Evolutionary conservation across 352 stramenopile genomes (phyloP).

Genomic region (Phytophthora sp.): DNA sequence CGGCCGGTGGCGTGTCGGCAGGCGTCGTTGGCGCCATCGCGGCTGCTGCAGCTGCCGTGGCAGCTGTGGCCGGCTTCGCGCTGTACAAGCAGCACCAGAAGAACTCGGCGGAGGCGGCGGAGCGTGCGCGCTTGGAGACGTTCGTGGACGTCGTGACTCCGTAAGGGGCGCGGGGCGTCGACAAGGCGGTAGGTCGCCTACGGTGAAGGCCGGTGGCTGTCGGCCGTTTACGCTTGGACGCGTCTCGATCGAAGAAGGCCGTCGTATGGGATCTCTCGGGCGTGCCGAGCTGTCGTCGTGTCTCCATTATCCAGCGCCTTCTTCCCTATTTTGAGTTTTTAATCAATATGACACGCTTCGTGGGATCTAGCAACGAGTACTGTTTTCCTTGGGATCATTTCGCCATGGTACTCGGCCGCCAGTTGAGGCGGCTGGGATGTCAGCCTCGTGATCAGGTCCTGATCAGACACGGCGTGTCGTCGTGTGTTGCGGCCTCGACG

Average conservation of each 20-base stretch:
- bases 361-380: slow-evolving; percentile 3
- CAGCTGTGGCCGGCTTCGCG: slow-evolving; percentile 31
- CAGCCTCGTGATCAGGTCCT: not conserved
- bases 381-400: not conserved
- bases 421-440: not conserved
- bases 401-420: not conserved
- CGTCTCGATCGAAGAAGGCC: slow-evolving; percentile 30
- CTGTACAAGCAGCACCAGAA: slow-evolving; percentile 53
- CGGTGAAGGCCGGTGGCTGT: not conserved
- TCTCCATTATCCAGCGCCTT: slow-evolving; percentile 9
- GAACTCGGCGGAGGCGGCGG: slow-evolving; percentile 2
- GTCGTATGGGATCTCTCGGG: slow-evolving; percentile 1
- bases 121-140: slow-evolving; percentile 11
- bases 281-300: not conserved
- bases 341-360: slow-evolving; percentile 7
- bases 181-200: slow-evolving; percentile 29
- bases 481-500: no score
- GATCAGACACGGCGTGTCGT: no score
- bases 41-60: slow-evolving; percentile 26
- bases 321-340: slow-evolving; percentile 24
- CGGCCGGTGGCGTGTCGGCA: slow-evolving; percentile 11
- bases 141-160: slow-evolving; percentile 44
- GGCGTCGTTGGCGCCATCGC: slow-evolving; percentile 24
- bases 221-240: slow-evolving; percentile 20
- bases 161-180: slow-evolving; percentile 8